phyloP scores from a whole-genome alignment of 192 early-diverging fungal genomes.

The Funneliformis mosseae region DNA sequence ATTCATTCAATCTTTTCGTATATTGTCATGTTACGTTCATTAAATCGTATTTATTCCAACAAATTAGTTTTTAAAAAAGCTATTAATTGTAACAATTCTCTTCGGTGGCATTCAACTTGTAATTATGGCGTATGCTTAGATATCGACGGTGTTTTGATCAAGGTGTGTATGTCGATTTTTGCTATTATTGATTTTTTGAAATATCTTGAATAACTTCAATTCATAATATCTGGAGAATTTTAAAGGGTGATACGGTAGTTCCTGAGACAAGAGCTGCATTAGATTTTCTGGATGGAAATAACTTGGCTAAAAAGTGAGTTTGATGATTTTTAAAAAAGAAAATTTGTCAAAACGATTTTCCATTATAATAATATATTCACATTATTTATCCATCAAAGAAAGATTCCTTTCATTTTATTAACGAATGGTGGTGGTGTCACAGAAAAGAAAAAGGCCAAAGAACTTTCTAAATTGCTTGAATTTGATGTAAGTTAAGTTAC shows the following conservation, averaged over 20 bases:
- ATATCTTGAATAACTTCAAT: neutral
- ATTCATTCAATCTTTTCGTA: neutral
- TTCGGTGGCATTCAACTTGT: slow-evolving; percentile 7
- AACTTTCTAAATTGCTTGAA: slow-evolving; percentile 62
- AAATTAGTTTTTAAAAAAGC: neutral
- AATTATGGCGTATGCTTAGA: slow-evolving; percentile 60
- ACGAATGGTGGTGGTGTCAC: slow-evolving; percentile 89
- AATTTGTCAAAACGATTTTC: neutral
- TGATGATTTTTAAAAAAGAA: neutral
- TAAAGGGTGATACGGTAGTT: slow-evolving; percentile 66
- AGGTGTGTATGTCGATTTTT: slow-evolving; percentile 42
- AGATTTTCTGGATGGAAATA: slow-evolving; percentile 63
- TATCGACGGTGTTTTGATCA: slow-evolving; percentile 89
- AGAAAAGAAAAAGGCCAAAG: slow-evolving; percentile 70
- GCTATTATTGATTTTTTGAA: neutral
- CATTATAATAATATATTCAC: neutral
- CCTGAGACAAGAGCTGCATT: slow-evolving; percentile 70
- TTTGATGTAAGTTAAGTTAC: slow-evolving; percentile 42
- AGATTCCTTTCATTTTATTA: slow-evolving; percentile 76
- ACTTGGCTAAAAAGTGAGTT: slow-evolving; percentile 42
- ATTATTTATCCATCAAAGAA: slow-evolving; percentile 38
- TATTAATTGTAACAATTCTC: neutral
- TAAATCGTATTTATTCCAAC: neutral
- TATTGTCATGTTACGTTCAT: neutral
- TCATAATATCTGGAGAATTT: neutral